Conservation (phyloP, 2,329 filamentous ascomycete genomes). For the Epichloe festucae region DNA sequence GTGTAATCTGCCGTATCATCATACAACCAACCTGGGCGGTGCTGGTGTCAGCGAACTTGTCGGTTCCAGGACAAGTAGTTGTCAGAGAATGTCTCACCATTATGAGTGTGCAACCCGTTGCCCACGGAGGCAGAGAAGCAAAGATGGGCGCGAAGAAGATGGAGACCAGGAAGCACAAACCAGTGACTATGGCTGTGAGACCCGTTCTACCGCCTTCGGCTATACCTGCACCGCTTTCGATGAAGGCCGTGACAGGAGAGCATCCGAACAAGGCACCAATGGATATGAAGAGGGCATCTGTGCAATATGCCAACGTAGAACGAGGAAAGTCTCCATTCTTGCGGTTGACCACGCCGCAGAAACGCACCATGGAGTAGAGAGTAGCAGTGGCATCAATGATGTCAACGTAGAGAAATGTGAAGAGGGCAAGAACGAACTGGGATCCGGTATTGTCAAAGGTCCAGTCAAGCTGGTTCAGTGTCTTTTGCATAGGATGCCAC, state of each 20-base stretch:
- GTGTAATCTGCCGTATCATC: constrained; percentile 63
- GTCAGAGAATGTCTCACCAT: constrained; percentile 28
- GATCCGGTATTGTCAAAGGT: constrained; percentile 39
- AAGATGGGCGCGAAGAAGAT: constrained; percentile 68
- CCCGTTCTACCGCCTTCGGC: constrained; percentile 63
- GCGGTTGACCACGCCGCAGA: constrained; percentile 51
- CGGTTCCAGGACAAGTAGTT: not conserved
- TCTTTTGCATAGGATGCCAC: constrained; percentile 56
- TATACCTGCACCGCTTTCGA: constrained; percentile 65
- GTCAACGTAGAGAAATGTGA: constrained; percentile 70
- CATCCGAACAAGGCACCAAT: constrained; percentile 57
- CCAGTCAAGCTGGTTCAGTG: constrained; percentile 55
- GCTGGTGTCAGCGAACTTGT: not conserved
- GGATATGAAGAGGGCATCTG: constrained; percentile 58
- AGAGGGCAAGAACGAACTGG: constrained; percentile 57
- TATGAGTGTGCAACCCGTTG: constrained; percentile 60
- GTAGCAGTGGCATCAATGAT: constrained; percentile 69
- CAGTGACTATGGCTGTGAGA: constrained; percentile 55
- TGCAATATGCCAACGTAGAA: constrained; percentile 66
- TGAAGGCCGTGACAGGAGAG: constrained; percentile 61
- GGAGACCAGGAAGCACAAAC: constrained; percentile 56
- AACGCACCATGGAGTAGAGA: constrained; percentile 70
- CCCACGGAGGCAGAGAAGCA: constrained; percentile 66
- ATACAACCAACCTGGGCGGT: constrained; percentile 50
- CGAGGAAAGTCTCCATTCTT: constrained; percentile 72